A percentile compares a stretch with the other conserved stretches of the same genome.
Evolutionary conservation across 2,329 filamentous ascomycete genomes (phyloP).

Genomic region (Fusarium denticulatum): DNA sequence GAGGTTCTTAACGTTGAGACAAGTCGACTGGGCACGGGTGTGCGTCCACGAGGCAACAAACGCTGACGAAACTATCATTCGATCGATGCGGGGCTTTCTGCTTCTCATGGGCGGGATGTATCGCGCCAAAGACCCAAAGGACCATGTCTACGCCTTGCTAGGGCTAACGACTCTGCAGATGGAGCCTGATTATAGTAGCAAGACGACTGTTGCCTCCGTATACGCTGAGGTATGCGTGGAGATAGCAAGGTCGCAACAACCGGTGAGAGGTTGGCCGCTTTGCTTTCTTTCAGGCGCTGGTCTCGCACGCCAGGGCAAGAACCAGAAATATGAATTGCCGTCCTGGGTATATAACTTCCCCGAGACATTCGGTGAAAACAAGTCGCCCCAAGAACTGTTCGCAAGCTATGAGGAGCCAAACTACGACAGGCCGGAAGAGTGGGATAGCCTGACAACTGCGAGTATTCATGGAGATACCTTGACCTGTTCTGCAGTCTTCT

Average conservation of each 20-base stretch:
- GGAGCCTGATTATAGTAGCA: neutral
- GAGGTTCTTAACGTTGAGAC: neutral
- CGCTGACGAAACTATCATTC: accelerated
- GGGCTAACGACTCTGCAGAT: neutral
- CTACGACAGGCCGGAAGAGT: neutral
- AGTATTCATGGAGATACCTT: neutral
- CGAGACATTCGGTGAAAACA: accelerated
- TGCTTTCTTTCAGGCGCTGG: neutral
- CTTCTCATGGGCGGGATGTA: neutral
- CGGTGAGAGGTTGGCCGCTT: neutral
- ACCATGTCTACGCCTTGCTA: conserved; percentile 3
- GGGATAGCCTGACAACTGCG: neutral
- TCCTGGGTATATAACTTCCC: neutral
- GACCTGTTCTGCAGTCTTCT: neutral
- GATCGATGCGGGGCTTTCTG: accelerated
- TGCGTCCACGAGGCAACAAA: accelerated
- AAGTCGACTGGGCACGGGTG: neutral
- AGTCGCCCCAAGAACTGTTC: neutral
- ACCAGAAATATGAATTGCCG: neutral
- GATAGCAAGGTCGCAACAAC: neutral
- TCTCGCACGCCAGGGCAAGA: accelerated
- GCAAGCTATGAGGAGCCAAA: neutral
- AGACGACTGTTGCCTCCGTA: neutral
- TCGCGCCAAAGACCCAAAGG: neutral
- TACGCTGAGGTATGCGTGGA: neutral